Evolutionary conservation across 2,329 filamentous ascomycete species (phyloP).

Genomic region (Calonectria pseudoturangicola): DNA sequence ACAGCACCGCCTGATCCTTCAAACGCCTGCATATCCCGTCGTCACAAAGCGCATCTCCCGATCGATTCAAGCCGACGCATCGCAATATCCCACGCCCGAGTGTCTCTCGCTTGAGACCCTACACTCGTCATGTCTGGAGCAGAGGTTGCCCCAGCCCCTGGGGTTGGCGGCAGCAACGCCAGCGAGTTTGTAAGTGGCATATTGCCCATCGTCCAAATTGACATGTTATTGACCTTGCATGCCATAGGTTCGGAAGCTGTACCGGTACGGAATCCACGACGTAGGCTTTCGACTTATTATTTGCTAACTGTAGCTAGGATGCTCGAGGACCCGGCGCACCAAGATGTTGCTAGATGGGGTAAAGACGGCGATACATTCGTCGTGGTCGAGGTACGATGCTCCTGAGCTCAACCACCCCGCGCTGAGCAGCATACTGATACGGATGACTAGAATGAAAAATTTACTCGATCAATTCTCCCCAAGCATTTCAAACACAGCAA

Average conservation of each 20-base stretch:
- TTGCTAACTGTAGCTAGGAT: constrained; percentile 69
- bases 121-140: constrained; percentile 58
- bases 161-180: constrained; percentile 81
- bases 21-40: constrained; percentile 39
- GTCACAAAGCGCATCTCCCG: constrained; percentile 31
- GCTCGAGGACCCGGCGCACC: constrained; percentile 95
- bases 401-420: constrained; percentile 36
- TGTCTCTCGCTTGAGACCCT: background rate
- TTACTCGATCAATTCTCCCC: constrained; percentile 96
- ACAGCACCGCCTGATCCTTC: constrained; percentile 43
- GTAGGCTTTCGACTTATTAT: no score
- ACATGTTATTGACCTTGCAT: constrained; percentile 55
- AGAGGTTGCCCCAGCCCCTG: constrained; percentile 59
- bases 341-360: constrained; percentile 95
- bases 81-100: constrained; percentile 30
- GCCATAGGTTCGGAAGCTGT: constrained; percentile 93
- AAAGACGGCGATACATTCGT: constrained; percentile 97
- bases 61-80: constrained; percentile 24
- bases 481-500: constrained; percentile 99
- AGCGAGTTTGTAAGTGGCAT: constrained; percentile 91
- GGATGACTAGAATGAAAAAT: constrained; percentile 88
- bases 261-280: constrained; percentile 81
- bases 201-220: background rate
- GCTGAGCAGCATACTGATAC: constrained; percentile 37
- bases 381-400: constrained; percentile 86